phyloP scores from a whole-genome alignment of 352 stramenopile genomes.

The Phytophthora pini region DNA sequence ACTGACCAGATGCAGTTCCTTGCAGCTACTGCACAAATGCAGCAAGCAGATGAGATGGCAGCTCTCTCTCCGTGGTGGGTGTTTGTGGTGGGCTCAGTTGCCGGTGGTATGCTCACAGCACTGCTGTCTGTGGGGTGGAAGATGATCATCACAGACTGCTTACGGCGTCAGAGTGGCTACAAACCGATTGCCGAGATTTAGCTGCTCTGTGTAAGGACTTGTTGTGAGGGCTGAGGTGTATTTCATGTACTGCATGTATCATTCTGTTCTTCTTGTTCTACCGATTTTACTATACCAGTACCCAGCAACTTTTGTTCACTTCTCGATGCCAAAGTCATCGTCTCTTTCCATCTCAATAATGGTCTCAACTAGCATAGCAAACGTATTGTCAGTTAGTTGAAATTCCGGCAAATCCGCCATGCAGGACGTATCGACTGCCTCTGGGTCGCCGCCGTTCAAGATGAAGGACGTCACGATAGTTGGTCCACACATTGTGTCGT shows the following conservation, averaged over 20 bases:
- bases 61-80: conserved; percentile 18
- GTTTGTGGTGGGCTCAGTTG: conserved; percentile 32
- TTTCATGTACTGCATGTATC: conserved; percentile 13
- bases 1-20: conserved; percentile 20
- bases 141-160: conserved; percentile 30
- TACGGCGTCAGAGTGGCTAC: conserved; percentile 31
- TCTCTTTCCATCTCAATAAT: not conserved
- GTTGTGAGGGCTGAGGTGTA: not conserved
- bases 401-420: conserved; percentile 38
- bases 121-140: conserved; percentile 36
- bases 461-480: conserved; percentile 50
- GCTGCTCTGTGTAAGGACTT: not conserved
- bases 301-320: not conserved
- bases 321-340: too few relatives aligned
- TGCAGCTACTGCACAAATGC: conserved; percentile 21
- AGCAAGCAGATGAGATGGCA: conserved; percentile 14
- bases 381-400: conserved; percentile 27
- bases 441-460: conserved; percentile 23
- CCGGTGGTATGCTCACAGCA: conserved; percentile 32
- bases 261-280: conserved; percentile 2
- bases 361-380: conserved; percentile 1
- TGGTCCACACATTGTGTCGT: conserved; percentile 39
- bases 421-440: conserved; percentile 46
- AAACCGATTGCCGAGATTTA: conserved; percentile 31
- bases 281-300: not conserved